Conservation (phyloP, 2,329 filamentous ascomycete genomes). For the Alternaria rosae region DNA sequence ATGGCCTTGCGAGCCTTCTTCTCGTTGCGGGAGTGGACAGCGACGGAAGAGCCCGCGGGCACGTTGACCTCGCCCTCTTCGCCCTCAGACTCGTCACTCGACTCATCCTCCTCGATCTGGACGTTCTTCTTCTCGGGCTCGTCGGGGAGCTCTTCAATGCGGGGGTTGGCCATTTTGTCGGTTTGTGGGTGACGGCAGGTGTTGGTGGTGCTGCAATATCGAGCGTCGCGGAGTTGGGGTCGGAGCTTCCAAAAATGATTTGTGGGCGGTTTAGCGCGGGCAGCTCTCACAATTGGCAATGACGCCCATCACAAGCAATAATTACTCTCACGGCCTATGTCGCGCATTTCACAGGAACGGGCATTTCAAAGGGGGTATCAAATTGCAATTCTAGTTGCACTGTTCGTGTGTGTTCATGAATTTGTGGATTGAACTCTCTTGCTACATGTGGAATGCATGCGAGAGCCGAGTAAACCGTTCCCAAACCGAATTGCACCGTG, state of each 20-base stretch:
- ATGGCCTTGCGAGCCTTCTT: constrained; percentile 99
- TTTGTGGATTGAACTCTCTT: constrained; percentile 49
- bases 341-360: constrained; percentile 1
- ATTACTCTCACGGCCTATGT: neutral
- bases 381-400: constrained; percentile 44
- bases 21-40: constrained; percentile 98
- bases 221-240: constrained; percentile 21
- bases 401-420: constrained; percentile 48
- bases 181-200: constrained; percentile 40
- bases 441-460: constrained; percentile 49
- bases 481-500: constrained; percentile 52
- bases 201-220: constrained; percentile 24
- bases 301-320: constrained; percentile 12
- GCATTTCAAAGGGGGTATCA: constrained; percentile 40
- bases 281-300: constrained; percentile 12
- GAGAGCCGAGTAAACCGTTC: constrained; percentile 50
- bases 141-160: constrained; percentile 96
- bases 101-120: constrained; percentile 75
- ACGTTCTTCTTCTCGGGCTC: constrained; percentile 80
- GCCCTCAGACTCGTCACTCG: constrained; percentile 77
- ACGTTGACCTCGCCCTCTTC: constrained; percentile 74
- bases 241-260: constrained; percentile 28
- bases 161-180: constrained; percentile 90
- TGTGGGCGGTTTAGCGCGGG: constrained; percentile 43
- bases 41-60: constrained; percentile 84